A percentile compares a stretch with the other conserved stretches of the same genome.
phyloP scores from a whole-genome alignment of 1,284 basidiomycete species.

The Hymenochaete sp. region DNA sequence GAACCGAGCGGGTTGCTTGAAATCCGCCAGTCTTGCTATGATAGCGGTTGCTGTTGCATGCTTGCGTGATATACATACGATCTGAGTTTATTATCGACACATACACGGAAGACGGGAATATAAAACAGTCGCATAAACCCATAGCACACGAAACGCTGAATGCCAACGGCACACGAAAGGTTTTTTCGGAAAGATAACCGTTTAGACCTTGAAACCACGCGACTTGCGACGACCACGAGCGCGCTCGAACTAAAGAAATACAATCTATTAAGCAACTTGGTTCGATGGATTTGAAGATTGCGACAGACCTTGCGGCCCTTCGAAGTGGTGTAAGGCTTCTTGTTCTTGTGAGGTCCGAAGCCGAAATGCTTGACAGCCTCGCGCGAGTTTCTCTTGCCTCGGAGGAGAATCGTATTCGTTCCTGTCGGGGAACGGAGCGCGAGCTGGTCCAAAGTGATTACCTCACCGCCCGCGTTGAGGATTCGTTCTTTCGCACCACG shows the following conservation, averaged over 20 bases:
- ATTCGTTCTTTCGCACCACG: conserved; percentile 90
- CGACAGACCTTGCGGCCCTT: conserved; percentile 84
- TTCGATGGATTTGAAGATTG: background rate
- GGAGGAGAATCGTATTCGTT: conserved; percentile 87
- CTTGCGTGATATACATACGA: too few species aligned
- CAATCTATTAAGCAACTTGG: background rate
- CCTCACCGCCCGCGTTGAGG: conserved; percentile 91
- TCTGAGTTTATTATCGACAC: conserved; percentile 11
- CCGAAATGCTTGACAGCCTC: conserved; percentile 98
- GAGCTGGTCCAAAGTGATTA: conserved; percentile 93
- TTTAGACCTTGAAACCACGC: conserved; percentile 82
- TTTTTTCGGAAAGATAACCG: conserved; percentile 8
- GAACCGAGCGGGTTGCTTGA: too few species aligned
- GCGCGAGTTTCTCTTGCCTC: conserved; percentile 88
- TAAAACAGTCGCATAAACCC: conserved; percentile 13
- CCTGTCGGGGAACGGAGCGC: conserved; percentile 91
- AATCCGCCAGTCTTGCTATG: too few species aligned
- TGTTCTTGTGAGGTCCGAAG: conserved; percentile 87
- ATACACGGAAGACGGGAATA: conserved; percentile 8
- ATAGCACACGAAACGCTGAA: conserved; percentile 12
- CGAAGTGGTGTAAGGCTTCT: conserved; percentile 88
- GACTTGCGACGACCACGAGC: conserved; percentile 92
- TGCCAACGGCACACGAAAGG: background rate
- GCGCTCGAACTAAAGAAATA: conserved; percentile 59
- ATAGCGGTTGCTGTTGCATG: too few species aligned